Conservation (phyloP, 2,329 filamentous ascomycete species). For the Hymenoscyphus scutula region DNA sequence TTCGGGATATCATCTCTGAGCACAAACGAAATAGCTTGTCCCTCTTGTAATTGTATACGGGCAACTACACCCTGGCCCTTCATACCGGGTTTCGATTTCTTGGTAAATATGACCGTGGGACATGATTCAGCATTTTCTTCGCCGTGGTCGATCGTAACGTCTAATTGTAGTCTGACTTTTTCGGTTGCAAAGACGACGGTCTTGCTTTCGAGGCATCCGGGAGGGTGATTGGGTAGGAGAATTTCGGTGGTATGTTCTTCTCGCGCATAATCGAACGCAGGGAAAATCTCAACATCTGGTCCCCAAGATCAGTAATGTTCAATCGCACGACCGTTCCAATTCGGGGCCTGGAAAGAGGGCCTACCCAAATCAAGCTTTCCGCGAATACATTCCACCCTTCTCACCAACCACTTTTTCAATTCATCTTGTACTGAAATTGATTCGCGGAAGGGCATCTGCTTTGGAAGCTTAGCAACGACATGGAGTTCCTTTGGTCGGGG, state of each 20-base stretch:
- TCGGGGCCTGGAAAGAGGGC: neutral
- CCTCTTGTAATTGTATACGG: conserved; percentile 58
- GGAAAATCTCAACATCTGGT: conserved; percentile 65
- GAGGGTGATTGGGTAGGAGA: conserved; percentile 43
- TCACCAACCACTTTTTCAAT: conserved; percentile 68
- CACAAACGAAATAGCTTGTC: conserved; percentile 67
- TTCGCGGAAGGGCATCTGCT: conserved; percentile 53
- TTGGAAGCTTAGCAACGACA: conserved; percentile 48
- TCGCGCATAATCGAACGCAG: conserved; percentile 68
- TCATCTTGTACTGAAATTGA: conserved; percentile 54
- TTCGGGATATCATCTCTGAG: conserved; percentile 60
- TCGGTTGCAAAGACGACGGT: conserved; percentile 62
- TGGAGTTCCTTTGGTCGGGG: conserved; percentile 62
- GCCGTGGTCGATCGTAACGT: conserved; percentile 63
- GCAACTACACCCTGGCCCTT: conserved; percentile 63
- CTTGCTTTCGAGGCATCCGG: conserved; percentile 49
- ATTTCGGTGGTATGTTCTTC: conserved; percentile 61
- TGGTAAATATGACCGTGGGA: conserved; percentile 55
- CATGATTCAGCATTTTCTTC: conserved; percentile 46
- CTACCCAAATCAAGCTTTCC: conserved; percentile 60
- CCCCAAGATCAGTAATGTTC: neutral
- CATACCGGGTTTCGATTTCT: conserved; percentile 50
- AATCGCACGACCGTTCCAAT: neutral
- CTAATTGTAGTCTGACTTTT: conserved; percentile 60
- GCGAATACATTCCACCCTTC: conserved; percentile 70